Percentiles rank a stretch among this genome's conserved stretches.
Evolutionary conservation across 768 basidiomycete species (phyloP).

Genomic region (Boletellus sp.): DNA sequence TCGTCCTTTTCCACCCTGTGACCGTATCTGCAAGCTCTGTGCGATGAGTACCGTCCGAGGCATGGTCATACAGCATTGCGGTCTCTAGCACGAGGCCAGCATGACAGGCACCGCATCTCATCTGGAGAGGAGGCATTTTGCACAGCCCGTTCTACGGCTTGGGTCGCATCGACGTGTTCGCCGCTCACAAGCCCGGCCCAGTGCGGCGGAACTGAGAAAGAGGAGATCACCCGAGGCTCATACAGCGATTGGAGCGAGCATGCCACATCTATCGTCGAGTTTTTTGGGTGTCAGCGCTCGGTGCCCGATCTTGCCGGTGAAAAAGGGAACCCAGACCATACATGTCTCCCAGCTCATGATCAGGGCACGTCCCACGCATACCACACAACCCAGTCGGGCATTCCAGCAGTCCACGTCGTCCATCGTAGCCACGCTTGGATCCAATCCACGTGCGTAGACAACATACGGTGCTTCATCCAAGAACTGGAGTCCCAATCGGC

Average conservation of each 20-base stretch:
- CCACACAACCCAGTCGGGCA: conserved; percentile 3
- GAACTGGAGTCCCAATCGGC: background rate
- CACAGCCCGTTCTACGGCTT: background rate
- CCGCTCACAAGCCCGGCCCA: conserved; percentile 1
- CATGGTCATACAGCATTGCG: background rate
- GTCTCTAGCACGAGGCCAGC: conserved; percentile 3
- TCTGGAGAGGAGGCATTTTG: background rate
- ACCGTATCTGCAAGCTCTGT: background rate
- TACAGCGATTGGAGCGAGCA: background rate
- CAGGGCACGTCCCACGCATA: background rate
- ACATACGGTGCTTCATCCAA: conserved; percentile 3
- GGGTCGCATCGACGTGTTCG: background rate
- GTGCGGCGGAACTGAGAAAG: background rate
- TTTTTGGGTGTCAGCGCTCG: background rate
- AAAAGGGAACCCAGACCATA: conserved; percentile 1
- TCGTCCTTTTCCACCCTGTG: background rate
- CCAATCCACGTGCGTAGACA: conserved; percentile 11
- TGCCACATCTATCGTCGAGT: conserved; percentile 4
- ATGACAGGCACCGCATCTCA: conserved; percentile 9
- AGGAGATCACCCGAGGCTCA: background rate
- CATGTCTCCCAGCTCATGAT: conserved; percentile 7
- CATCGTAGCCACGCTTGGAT: conserved; percentile 9
- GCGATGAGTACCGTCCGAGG: background rate
- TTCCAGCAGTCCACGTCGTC: conserved; percentile 11
- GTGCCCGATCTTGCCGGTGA: background rate